Conservation (phyloP, 2,329 filamentous ascomycete species). For the Zymoseptoria crescenta region DNA sequence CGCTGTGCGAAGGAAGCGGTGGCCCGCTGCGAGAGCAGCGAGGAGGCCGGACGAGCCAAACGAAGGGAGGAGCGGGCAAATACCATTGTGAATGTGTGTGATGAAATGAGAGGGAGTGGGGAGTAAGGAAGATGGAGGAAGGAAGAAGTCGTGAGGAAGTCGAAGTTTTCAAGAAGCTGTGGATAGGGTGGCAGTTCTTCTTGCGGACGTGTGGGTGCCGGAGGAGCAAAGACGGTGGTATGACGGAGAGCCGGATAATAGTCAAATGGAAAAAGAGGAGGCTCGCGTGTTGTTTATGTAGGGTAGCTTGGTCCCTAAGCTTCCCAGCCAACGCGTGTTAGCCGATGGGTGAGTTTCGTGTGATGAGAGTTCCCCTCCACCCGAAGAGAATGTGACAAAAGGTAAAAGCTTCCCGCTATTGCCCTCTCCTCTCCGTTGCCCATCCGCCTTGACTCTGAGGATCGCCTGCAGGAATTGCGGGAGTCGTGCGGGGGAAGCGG, state of each 20-base stretch:
- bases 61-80: constrained; percentile 56
- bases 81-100: constrained; percentile 41
- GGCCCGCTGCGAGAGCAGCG: constrained; percentile 39
- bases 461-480: neutral
- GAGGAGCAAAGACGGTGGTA: neutral
- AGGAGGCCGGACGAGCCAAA: constrained; percentile 48
- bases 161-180: neutral
- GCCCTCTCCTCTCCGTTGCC: neutral
- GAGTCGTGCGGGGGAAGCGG: neutral
- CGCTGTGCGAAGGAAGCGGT: constrained; percentile 31
- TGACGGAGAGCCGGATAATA: neutral
- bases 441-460: neutral
- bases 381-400: neutral
- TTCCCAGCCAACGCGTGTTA: neutral
- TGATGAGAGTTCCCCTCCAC: neutral
- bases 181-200: neutral
- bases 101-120: neutral
- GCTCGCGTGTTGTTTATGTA: neutral
- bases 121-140: neutral
- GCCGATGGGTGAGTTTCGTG: neutral
- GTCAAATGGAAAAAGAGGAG: neutral
- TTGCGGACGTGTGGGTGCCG: neutral
- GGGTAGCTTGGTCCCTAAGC: neutral
- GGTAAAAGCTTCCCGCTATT: neutral
- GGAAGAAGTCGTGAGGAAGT: neutral